Evolutionary conservation across 768 basidiomycete genomes (phyloP), one percentile per base, ranked within the genome.

Genomic region (Grammothele lineata): DNA sequence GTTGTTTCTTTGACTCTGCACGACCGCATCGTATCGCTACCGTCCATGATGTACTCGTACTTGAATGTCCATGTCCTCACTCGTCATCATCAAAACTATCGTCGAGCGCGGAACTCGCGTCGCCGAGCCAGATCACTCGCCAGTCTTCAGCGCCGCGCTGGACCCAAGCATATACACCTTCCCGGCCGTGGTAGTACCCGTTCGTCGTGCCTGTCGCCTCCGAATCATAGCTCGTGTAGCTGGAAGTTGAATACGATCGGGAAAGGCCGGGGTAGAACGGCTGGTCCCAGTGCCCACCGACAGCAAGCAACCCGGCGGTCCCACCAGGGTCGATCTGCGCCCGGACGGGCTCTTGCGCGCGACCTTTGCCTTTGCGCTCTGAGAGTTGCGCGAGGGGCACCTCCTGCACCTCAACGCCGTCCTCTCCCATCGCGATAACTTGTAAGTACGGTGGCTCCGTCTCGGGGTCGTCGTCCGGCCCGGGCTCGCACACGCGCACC

Each of bases 111-210:
- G 66, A 30, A 60, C 64, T 55, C 67, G 68, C 18, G 18, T 86
- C 86, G 0, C 89, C 89, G 9, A 90, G 66, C 89, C 89, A 92
- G 59, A 92, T 82, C 11, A 92, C 77, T 18, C 89, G 71, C 76
- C 81, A 92, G 58, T 92, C 89, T 44, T 81, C 77, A 3, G 70
- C 51, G 14, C 83, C 88, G 58, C 83, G 88, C 55, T 79, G 67
- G 65, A 80, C 74, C 88, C 89, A 91, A 0, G 78, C 88, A 61
- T 92, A 92, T 5, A 85, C 65, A 5, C 89, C 89, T 47, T 83
- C 72, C 47, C 82, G 78, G 18, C 64, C 66, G 57, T 70, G 73
- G 32, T 39, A 35, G 22, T 66, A 68, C 1, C 64, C 47, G 7
- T 80, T 57, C 38, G 80, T 83, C n/a, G n/a, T n/a, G n/a, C n/a